These are phyloP conservation scores for Tulasnella sp. DNA, from an alignment of 768 basidiomycete genomes.

Conservation along the genomic window DNA sequence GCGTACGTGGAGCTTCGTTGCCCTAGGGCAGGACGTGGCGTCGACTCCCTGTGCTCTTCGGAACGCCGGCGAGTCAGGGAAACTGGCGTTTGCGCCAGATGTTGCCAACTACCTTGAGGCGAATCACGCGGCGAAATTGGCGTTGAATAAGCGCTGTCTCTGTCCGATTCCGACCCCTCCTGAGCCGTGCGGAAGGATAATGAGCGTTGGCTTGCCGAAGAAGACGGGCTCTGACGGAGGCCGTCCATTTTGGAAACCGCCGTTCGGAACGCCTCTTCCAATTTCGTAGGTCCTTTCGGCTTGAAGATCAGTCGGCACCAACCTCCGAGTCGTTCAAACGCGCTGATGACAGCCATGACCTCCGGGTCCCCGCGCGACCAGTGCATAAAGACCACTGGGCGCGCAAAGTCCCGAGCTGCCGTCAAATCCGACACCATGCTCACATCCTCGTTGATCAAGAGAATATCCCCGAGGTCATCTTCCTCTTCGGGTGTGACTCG, in stretches of 20 bases:
- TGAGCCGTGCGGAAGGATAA: conserved; percentile 7
- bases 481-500: conserved; percentile 34
- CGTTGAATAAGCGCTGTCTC: not conserved
- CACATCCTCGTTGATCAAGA: conserved; percentile 75
- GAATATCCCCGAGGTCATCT: conserved; percentile 54
- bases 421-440: conserved; percentile 50
- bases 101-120: not conserved
- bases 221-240: conserved; percentile 16
- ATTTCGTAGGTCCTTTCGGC: conserved; percentile 73
- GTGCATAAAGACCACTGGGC: conserved; percentile 70
- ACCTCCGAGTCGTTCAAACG: conserved; percentile 74
- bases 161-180: conserved; percentile 3
- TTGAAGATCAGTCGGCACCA: conserved; percentile 87
- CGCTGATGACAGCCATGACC: conserved; percentile 53
- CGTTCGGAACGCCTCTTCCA: conserved; percentile 55
- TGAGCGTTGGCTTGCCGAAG: not conserved
- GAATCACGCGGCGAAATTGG: not conserved
- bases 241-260: conserved; percentile 40
- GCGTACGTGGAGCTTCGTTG: conserved; percentile 42
- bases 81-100: not conserved
- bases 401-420: conserved; percentile 45
- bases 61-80: conserved; percentile 39
- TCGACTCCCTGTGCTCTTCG: conserved; percentile 34
- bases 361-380: conserved; percentile 58
- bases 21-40: conserved; percentile 43